These are phyloP conservation scores for Alternaria metachromatica DNA, from an alignment of 2,329 filamentous ascomycete genomes.

Conservation along the genomic window DNA sequence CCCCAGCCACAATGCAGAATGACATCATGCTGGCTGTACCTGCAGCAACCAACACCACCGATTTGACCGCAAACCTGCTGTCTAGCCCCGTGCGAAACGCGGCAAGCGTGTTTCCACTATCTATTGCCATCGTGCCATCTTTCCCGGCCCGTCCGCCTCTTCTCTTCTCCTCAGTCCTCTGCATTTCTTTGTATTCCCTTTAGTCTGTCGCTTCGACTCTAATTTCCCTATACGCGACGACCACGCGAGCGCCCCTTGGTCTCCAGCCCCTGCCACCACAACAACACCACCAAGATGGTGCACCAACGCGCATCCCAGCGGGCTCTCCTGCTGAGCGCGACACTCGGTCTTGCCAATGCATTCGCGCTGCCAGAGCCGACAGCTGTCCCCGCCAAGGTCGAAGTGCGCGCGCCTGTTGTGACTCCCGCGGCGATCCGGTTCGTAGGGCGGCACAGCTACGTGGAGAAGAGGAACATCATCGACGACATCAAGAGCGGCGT, in stretches of 20 bases:
- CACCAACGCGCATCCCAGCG: conserved; percentile 19
- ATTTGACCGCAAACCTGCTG: conserved; percentile 15
- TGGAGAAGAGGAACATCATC: conserved; percentile 42
- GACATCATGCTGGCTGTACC: conserved; percentile 16
- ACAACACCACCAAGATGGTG: conserved; percentile 21
- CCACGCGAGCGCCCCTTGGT: conserved; percentile 4
- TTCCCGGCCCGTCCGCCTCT: not conserved
- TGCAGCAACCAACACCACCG: conserved; percentile 10
- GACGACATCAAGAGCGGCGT: conserved; percentile 43
- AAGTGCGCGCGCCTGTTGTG: conserved; percentile 38
- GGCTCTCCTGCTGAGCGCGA: conserved; percentile 30
- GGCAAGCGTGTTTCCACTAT: conserved; percentile 1
- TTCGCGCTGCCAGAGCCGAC: conserved; percentile 43
- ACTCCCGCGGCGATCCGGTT: conserved; percentile 46
- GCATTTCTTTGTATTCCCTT: conserved; percentile 7
- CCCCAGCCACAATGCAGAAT: not conserved
- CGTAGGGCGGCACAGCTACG: conserved; percentile 39
- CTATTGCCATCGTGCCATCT: not conserved
- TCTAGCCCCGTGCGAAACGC: not conserved
- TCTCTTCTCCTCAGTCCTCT: not conserved
- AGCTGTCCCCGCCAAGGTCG: conserved; percentile 35
- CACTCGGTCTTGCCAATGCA: conserved; percentile 30
- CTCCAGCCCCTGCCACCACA: not conserved
- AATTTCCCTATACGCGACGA: not conserved
- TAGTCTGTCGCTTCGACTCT: conserved; percentile 16